Evolutionary conservation across 2,329 filamentous ascomycete species (phyloP).

Genomic region (Sphaceloma murrayae): DNA sequence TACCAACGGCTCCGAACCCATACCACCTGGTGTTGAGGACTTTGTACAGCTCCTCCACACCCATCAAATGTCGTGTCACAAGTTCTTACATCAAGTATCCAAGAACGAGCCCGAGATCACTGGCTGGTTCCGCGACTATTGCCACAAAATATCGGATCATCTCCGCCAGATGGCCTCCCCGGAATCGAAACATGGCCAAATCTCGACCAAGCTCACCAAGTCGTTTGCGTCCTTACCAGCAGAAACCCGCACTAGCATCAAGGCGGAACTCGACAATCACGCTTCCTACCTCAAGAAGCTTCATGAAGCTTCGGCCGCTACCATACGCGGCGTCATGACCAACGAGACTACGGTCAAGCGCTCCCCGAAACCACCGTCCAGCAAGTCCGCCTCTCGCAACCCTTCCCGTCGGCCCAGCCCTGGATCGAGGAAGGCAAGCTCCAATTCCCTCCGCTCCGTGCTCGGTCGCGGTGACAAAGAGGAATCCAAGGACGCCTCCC

Average conservation of each 20-base stretch:
- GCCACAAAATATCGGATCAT: conserved; percentile 30
- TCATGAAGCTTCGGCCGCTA: conserved; percentile 43
- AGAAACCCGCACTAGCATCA: conserved; percentile 39
- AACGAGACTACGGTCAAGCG: conserved; percentile 17
- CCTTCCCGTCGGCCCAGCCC: conserved; percentile 3
- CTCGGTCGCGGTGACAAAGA: conserved; percentile 1
- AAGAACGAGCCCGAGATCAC: conserved; percentile 58
- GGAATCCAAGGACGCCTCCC: not conserved
- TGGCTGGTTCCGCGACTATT: conserved; percentile 52
- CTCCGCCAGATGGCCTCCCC: not conserved
- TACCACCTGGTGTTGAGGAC: conserved; percentile 56
- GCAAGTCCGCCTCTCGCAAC: not conserved
- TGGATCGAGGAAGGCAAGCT: conserved; percentile 6
- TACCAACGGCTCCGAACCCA: conserved; percentile 24
- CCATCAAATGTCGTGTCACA: conserved; percentile 55
- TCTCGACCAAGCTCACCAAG: conserved; percentile 28
- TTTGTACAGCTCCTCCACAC: conserved; percentile 58
- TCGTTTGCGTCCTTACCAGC: conserved; percentile 41
- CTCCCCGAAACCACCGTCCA: not conserved
- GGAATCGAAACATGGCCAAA: conserved; percentile 17
- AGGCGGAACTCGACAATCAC: conserved; percentile 50
- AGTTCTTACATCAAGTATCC: conserved; percentile 60
- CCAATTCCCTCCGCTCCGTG: conserved; percentile 1
- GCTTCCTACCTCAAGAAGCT: conserved; percentile 50
- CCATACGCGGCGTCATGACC: conserved; percentile 50